phyloP scores from a whole-genome alignment of 164 flowering plant species.

The Kalanchoe fedtschenkoi region DNA sequence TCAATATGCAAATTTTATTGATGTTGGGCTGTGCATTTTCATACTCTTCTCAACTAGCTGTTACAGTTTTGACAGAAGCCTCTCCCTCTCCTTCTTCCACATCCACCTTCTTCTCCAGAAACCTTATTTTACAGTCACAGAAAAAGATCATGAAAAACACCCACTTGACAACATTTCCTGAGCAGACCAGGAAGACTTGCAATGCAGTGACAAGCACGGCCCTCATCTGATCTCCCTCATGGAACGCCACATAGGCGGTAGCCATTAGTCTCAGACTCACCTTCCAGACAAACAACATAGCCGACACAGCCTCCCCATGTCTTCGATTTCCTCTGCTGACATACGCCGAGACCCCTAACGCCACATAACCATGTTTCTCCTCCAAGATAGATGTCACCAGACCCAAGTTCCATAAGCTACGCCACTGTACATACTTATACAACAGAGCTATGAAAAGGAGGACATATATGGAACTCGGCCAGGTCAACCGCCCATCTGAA shows the following conservation, averaged over 20 bases:
- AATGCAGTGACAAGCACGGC: not conserved
- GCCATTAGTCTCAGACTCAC: constrained; percentile 10
- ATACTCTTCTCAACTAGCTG: not conserved
- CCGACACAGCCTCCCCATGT: constrained; percentile 11
- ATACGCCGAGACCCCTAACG: constrained; percentile 12
- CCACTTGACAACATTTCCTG: constrained; percentile 19
- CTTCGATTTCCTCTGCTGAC: constrained; percentile 13
- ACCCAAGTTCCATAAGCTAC: constrained; percentile 11
- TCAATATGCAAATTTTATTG: no score
- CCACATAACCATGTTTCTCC: constrained; percentile 15
- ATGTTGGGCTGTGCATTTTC: no score
- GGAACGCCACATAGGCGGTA: constrained; percentile 1
- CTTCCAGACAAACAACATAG: constrained; percentile 14
- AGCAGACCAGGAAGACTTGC: constrained; percentile 7
- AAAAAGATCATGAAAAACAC: constrained; percentile 15
- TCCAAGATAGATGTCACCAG: constrained; percentile 15
- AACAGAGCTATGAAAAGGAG: constrained; percentile 3
- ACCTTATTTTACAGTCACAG: constrained; percentile 15
- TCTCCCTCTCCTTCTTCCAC: not conserved
- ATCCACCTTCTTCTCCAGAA: not conserved
- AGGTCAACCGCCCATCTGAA: not conserved
- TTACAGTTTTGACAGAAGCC: not conserved
- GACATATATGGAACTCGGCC: not conserved
- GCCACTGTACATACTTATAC: constrained; percentile 15
- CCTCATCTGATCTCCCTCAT: constrained; percentile 1